Base-by-base conservation (phyloP, 1,284 basidiomycete genomes). In the Tylopilus sp. region DNA sequence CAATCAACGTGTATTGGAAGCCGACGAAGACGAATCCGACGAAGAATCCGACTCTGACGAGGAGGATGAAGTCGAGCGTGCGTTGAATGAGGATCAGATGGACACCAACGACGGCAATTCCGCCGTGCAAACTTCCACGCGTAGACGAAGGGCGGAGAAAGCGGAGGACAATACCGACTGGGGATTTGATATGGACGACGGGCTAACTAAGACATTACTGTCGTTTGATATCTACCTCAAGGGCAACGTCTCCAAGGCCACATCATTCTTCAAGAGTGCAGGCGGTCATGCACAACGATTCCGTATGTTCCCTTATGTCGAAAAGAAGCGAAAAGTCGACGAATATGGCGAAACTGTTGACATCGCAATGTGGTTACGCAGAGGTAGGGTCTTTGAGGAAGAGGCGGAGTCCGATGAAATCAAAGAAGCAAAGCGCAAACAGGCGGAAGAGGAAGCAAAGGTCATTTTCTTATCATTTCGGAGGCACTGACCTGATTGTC, bases 191-290 rank as follows among this genome's bases (percentile, higher is more conserved):
- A 79, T 80, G 33, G 89, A 91, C 52, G 88, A 90, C 54, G 84
- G 83, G 3, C 64, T 85, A 45, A 83, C 83, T 11, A 86, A 85
- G 64, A 85, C 88, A 50, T 74, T 88, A 57, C 77, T 95, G 55
- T 94, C 91, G 3, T 98, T 90, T 64, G 96, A 99, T 70, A 97
- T 99, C 61, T 99, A 94, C 71, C 79, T 99, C 58, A 97, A 96
- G 69, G 97, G 95, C 7, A 91, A 95, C 65, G 86, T 94, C 33
- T 87, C 87, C 43, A 88, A 89, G 58, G 78, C 86, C 22, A 88
- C 84, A 0, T 86, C 85, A 2, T 95, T 94, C 72, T 93, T 94
- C 77, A 92, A 92, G 72, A 86, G 76, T 59, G 77, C 81, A 32
- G 85, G 79, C 50, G 79, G 75, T 28, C 86, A 85, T 62, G 78